Base-by-base conservation (phyloP, 2,329 filamentous ascomycete genomes). In the Fusarium sp. region DNA sequence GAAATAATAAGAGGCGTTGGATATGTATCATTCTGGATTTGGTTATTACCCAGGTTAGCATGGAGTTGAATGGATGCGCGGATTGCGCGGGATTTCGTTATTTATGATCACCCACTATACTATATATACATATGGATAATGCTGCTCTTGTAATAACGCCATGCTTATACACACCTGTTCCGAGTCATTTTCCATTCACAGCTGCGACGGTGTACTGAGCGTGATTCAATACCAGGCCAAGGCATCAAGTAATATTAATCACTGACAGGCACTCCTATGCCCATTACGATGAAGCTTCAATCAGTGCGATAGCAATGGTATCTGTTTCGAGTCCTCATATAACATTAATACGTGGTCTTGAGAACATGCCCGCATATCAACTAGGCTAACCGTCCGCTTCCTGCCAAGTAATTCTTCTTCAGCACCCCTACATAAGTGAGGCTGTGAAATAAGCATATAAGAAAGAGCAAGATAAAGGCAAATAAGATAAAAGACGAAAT, bases 361-460 rank as follows among this genome's bases (percentile, higher is more conserved):
- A 25, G 46, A 53, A 46, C 41, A 25, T 50, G 41, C 47, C 36
- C 44, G 56, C 45, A 42, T 39, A 57, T 33, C 52, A 47, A 35
- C 27, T 33, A 55, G 36, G 36, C 31, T 47, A 10, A 25, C n/a
- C 50, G 45, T 60, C 45, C 49, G 25, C 60, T 55, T 57, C 44
- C 55, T 47, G 42, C 60, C 46, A 58, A 50, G 50, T 54, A 62
- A 65, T 62, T 56, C 53, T 55, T 53, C 49, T 45, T 29, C 47
- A 35, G 62, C 68, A 52, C 58, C 68, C 49, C 41, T 54, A 41
- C 56, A 35, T 56, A 46, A 58, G 56, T 44, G 50, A 68, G 62
- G 59, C 70, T 50, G 61, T 70, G 29, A 65, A 62, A 57, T 56
- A 70, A 61, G 20, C 33, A 60, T 47, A 53, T 31, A 75, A 70